phyloP scores from a whole-genome alignment of 805 yeast genomes.

The Myxozyma nipponensis region DNA sequence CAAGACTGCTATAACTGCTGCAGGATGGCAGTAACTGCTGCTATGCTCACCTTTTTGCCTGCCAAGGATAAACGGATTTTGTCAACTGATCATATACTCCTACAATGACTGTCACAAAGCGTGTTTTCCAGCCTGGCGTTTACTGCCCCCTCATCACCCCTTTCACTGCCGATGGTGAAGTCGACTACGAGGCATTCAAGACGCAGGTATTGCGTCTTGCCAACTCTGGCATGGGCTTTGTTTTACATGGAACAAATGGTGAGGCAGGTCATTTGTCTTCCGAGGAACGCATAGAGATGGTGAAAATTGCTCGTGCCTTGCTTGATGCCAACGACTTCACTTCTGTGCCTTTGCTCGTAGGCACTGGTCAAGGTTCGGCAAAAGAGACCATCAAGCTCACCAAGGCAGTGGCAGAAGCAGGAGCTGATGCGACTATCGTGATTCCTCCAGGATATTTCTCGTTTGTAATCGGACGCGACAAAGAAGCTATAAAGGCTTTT shows the following conservation, averaged over 20 bases:
- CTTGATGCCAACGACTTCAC: constrained; percentile 39
- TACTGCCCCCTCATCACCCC: constrained; percentile 26
- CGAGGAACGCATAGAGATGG: constrained; percentile 41
- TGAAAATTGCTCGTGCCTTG: constrained; percentile 33
- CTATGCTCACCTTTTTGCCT: too few species aligned
- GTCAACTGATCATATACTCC: neutral
- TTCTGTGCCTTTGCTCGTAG: constrained; percentile 46
- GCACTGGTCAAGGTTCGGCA: constrained; percentile 47
- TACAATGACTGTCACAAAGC: constrained; percentile 1
- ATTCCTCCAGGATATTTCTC: constrained; percentile 51
- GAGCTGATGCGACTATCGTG: constrained; percentile 36
- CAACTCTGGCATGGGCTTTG: constrained; percentile 27
- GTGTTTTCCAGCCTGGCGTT: constrained; percentile 18
- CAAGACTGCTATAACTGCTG: too few species aligned
- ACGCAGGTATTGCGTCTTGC: constrained; percentile 27
- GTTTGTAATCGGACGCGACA: constrained; percentile 41
- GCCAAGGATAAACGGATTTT: neutral
- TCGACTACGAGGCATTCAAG: constrained; percentile 24
- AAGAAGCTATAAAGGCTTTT: constrained; percentile 46
- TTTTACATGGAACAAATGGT: constrained; percentile 29
- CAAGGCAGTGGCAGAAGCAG: constrained; percentile 32
- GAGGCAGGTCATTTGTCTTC: constrained; percentile 47
- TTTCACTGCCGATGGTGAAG: constrained; percentile 13
- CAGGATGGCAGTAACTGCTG: too few species aligned
- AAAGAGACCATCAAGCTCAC: constrained; percentile 43